Base-by-base conservation (phyloP, 2,329 filamentous ascomycete species). In the Bipolaris zeicola region DNA sequence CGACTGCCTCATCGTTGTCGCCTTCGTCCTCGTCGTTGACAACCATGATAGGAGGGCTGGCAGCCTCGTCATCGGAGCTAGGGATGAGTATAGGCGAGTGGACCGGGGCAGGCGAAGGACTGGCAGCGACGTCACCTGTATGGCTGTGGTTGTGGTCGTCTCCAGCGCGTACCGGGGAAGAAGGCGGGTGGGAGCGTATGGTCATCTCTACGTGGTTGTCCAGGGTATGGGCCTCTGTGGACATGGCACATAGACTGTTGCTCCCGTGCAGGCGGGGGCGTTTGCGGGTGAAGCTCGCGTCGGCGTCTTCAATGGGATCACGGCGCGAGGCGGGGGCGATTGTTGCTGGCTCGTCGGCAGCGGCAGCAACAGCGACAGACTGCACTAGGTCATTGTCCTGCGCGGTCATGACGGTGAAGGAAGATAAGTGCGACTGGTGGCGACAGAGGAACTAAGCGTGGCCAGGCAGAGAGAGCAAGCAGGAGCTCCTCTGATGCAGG, bases 211-310 rank as follows among this genome's bases (percentile, higher is more conserved):
- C 75, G 38, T 68, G 74, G 47, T 60, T 55, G 37, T 66, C 61
- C 56, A 55, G 58, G 18, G 65, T 51, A 7, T 62, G 53, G 16
- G 64, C 46, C 18, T 74, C 67, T 50, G 67, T 55, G 22, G 73
- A 70, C 64, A 75, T 72, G 61, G 67, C 66, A 52, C 66, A 67
- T 49, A 64, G 63, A 42, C 66, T 66, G 51, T 61, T 64, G 61
- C 60, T 63, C 63, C 72, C 78, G 64, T 77, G 80, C 49, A 74
- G 66, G 44, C 72, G 67, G 57, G 77, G 79, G 66, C 79, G 77
- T 72, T 81, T 82, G 67, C 79, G 77, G 31, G 77, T 76, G 54
- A 77, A 73, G 34, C 77, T 77, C 49, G 75, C 69, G 65, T 80
- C 75, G 52, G 76, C 76, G 71, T 81, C 78, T 66, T 77, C 78